Evolutionary conservation across 2,329 filamentous ascomycete genomes (phyloP), one percentile per base, ranked within the genome.

Genomic region (Tricladium varicosporioides): DNA sequence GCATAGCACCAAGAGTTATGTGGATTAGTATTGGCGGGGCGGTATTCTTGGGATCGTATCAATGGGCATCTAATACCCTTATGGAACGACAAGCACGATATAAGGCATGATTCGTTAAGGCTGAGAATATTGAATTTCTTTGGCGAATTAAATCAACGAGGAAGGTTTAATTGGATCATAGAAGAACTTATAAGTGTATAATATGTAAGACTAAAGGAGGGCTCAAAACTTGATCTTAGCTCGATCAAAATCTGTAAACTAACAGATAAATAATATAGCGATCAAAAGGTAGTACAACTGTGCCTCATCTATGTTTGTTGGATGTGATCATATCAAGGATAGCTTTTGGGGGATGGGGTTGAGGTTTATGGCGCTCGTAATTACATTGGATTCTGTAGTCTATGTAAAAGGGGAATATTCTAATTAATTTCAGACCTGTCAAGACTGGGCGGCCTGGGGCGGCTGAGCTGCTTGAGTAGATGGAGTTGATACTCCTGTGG

Each of bases 11-110:
- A 1, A 80, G 94, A 53, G 87, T 96, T 9, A 87, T 91, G 60
- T 97, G 94, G 92, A 99, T 99, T 70, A 94, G 91, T 64, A 88
- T 91, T 56, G 94, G 94, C 2, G 94, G 94, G 1, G 91, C 93
- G 10, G 91, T 99, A 33, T 99, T 99, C 76, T 73, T 97, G 69
- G 94, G 93, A 0, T 93, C 89, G 67, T 97, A 97, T 73, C 91
- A 96, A 73, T 94, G 87, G 84, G 88, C 86, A 18, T 88, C 87
- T 66, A 96, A 96, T 75, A 77, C 84, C 32, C 72, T 95, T 65
- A 60, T 61, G 22, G 52, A 59, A n/a, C 58, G 64, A 51, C 11
- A 46, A 40, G 14, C 15, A 22, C 43, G 16, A 44, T 44, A 57
- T 22, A 27, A 43, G n/a, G 33, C 52, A 31, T 42, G 22, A 54